Evolutionary conservation across 2,329 filamentous ascomycete genomes (phyloP), one percentile per base, ranked within the genome.

Genomic region (Penicillium frequentans): DNA sequence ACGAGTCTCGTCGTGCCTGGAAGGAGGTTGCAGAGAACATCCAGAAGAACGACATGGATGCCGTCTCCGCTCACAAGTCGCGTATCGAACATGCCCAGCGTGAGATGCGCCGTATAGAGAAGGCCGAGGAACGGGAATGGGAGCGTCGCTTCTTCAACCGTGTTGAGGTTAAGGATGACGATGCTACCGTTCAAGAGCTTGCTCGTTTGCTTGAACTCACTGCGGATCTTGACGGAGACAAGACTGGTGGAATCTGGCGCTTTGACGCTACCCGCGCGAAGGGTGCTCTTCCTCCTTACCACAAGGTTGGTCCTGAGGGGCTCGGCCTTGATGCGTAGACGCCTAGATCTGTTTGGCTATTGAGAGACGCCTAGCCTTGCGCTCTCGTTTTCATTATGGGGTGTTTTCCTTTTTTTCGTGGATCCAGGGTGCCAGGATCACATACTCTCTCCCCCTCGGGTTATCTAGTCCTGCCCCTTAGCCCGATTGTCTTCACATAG

Each of bases 11-110:
- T 47, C 86, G 90, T 56, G 93, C 93, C 3, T 98, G 93, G 95
- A 80, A 84, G 61, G 90, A 90, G 69, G 93, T 98, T 26, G 91
- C 91, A 0, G 84, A 85, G 29, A 91, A 88, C 47, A 95, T 98
- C 67, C 82, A 85, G 55, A 85, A 83, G 64, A 90, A 91, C 56
- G 91, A 97, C 73, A 91, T 97, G 84, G 91, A 96, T 65, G 79
- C 84, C 5, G 91, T 91, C 0, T 86, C 86, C 1, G 70, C 77
- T 14, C 90, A 96, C 72, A 98, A 98, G 81, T 84, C 84, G 56
- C 90, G 91, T 75, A 96, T 98, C 62, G 95, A 98, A 76, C 90
- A 91, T 65, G 86, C 88, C 35, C 93, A 98, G 80, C 86, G 92
- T 14, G 90, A 84, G 74, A 81, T 86, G 77, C 86, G 93, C 62